Base-by-base conservation (phyloP, 306 rosid species). In the Vicia faba region DNA sequence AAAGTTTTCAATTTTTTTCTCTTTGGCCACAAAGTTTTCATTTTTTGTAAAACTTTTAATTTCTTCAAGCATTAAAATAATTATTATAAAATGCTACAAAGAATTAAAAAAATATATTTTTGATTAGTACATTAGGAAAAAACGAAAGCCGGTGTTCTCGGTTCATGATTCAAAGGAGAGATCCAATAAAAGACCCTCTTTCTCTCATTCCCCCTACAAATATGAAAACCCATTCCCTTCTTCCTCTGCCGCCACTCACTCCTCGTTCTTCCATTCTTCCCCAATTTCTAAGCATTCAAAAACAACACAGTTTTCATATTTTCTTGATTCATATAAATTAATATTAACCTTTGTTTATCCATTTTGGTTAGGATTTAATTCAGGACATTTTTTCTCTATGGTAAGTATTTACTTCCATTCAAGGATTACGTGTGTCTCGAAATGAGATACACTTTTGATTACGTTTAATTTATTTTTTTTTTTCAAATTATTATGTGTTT, bases 141-240 rank as follows among this genome's bases (percentile, higher is more conserved):
- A 80, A 74, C 66, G 80, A 85, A 78, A 77, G 83, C 57, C 71
- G 83, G 86, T 77, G 81, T 70, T 82, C 62, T 68, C 57, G 84
- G 74, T 74, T 73, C 77, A 84, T 79, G 82, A 85, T 87, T 64
- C 66, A 80, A 83, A 82, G 72, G 82, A 80, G 80, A 83, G n/a
- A n/a, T 80, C 85, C 15, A 71, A 28, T 5, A 55, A 71, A 75
- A 44, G n/a, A n/a, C 50, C 70, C 53, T 41, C 28, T 48, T 51
- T 39, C 43, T 35, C 55, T 44, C 16, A 69, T 73, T 43, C 63
- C 56, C 79, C 82, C 84, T 84, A 79, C 81, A 86, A 84, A 84
- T 87, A 82, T 81, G 81, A 79, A 76, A 81, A 61, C 64, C 72
- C 69, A 3, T n/a, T 61, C 74, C 82, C n/a, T n/a, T n/a, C n/a